phyloP scores from a whole-genome alignment of 2,329 filamentous ascomycete species.

The Xylaria sp. region DNA sequence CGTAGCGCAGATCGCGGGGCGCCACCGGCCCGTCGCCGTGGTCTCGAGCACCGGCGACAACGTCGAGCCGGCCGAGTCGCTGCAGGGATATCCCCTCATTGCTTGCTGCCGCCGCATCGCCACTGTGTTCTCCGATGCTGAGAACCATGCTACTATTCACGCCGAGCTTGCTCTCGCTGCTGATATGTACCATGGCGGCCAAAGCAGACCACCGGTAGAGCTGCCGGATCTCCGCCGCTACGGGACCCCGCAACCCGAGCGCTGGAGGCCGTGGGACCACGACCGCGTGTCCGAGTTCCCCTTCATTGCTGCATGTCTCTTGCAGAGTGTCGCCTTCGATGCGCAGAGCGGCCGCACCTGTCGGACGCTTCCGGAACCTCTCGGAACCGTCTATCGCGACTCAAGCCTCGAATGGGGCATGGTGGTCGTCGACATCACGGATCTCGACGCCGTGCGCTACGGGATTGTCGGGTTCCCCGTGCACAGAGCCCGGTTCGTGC shows the following conservation, averaged over 20 bases:
- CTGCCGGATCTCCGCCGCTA: conserved; percentile 15
- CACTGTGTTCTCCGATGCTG: conserved; percentile 40
- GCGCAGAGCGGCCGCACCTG: conserved; percentile 14
- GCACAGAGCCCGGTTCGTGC: conserved; percentile 31
- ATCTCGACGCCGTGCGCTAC: conserved; percentile 36
- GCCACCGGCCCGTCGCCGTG: conserved; percentile 34
- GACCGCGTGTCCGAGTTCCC: conserved; percentile 35
- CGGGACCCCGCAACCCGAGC: conserved; percentile 1
- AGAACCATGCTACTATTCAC: conserved; percentile 36
- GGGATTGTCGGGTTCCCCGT: conserved; percentile 41
- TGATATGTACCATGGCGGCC: conserved; percentile 25
- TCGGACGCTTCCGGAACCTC: conserved; percentile 36
- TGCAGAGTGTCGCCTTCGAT: conserved; percentile 38
- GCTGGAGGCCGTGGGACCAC: conserved; percentile 36
- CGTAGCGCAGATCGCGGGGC: conserved; percentile 33
- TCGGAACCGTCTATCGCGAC: conserved; percentile 42
- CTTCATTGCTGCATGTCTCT: conserved; percentile 39
- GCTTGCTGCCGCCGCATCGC: conserved; percentile 38
- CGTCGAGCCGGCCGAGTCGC: conserved; percentile 22
- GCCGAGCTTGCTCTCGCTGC: conserved; percentile 38
- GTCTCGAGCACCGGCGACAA: conserved; percentile 34
- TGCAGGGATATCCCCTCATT: conserved; percentile 37
- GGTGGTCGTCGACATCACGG: conserved; percentile 41
- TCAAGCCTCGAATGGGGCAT: conserved; percentile 40
- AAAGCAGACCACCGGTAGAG: conserved; percentile 5